These are phyloP conservation scores for Plectranthus barbatus DNA, from an alignment of 257 asterid genomes.

Conservation along the genomic window DNA sequence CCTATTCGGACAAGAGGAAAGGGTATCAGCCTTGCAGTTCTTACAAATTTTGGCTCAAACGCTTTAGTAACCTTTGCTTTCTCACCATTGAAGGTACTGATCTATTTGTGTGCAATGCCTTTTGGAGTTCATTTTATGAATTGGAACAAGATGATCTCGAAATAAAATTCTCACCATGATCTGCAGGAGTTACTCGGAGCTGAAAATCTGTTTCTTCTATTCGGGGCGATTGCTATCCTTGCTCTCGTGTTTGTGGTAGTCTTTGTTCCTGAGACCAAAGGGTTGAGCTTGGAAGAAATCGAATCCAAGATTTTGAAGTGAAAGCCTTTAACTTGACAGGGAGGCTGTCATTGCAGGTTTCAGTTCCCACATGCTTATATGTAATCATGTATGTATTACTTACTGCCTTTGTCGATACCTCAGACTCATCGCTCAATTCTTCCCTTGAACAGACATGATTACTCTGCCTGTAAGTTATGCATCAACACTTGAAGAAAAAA, in stretches of 20 bases:
- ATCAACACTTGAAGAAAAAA: background rate
- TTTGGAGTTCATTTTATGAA: background rate
- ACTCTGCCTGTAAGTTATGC: background rate
- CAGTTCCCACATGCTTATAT: background rate
- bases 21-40: conserved; percentile 98
- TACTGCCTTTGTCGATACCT: background rate
- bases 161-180: conserved; percentile 3
- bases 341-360: background rate
- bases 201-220: conserved; percentile 77
- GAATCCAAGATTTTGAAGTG: conserved; percentile 79
- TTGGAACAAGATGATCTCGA: background rate
- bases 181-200: conserved; percentile 87
- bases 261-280: conserved; percentile 93
- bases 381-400: background rate
- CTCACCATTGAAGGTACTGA: conserved; percentile 75
- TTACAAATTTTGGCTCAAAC: conserved; percentile 85
- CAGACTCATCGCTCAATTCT: background rate
- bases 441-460: background rate
- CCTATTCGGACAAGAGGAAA: conserved; percentile 92
- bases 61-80: conserved; percentile 96
- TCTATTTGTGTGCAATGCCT: background rate
- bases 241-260: conserved; percentile 54
- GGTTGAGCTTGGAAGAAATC: conserved; percentile 96
- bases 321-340: conserved; percentile 8
- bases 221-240: conserved; percentile 70